A percentile compares a stretch with the other conserved stretches of the same genome.
These are phyloP conservation scores for Oropetium thomaeum DNA, from an alignment of 176 grass and related monocot species.

Conservation along the genomic window DNA sequence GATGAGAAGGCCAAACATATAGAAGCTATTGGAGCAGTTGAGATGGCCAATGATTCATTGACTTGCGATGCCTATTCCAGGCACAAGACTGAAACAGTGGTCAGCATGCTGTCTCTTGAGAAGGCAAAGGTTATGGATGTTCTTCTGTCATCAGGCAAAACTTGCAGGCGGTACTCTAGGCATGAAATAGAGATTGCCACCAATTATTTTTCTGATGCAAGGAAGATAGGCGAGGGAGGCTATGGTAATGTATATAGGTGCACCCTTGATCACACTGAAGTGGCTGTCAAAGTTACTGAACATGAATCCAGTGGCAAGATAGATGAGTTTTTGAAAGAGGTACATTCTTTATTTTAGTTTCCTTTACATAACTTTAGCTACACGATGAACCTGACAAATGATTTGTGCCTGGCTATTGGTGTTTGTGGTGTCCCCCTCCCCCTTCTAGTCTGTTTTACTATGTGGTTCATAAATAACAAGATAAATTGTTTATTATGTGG, in stretches of 20 bases:
- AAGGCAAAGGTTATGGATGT: slow-evolving; percentile 54
- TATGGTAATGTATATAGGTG: slow-evolving; percentile 93
- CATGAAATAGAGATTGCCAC: slow-evolving; percentile 92
- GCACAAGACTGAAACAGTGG: slow-evolving; percentile 45
- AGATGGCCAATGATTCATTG: slow-evolving; percentile 47
- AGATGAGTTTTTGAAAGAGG: slow-evolving; percentile 92
- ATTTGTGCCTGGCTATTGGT: not conserved
- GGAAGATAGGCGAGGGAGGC: slow-evolving; percentile 90
- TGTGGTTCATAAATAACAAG: not conserved
- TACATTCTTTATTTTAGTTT: slow-evolving; percentile 21
- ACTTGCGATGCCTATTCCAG: slow-evolving; percentile 43
- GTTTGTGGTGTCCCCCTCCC: not conserved
- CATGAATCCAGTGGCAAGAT: slow-evolving; percentile 73
- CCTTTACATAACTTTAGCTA: not conserved
- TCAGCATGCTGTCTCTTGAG: slow-evolving; percentile 34
- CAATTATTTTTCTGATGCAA: slow-evolving; percentile 80
- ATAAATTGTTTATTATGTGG: not conserved
- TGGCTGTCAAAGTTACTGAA: slow-evolving; percentile 84
- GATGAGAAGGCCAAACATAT: slow-evolving; percentile 50
- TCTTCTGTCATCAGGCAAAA: slow-evolving; percentile 53
- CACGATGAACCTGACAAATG: not conserved
- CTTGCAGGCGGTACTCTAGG: slow-evolving; percentile 75
- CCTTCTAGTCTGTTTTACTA: not conserved
- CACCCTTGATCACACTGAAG: slow-evolving; percentile 87
- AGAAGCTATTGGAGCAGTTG: slow-evolving; percentile 46